These are phyloP conservation scores for Pseudogymnoascus sp. DNA, from an alignment of 2,329 filamentous ascomycete species.

Conservation along the genomic window DNA sequence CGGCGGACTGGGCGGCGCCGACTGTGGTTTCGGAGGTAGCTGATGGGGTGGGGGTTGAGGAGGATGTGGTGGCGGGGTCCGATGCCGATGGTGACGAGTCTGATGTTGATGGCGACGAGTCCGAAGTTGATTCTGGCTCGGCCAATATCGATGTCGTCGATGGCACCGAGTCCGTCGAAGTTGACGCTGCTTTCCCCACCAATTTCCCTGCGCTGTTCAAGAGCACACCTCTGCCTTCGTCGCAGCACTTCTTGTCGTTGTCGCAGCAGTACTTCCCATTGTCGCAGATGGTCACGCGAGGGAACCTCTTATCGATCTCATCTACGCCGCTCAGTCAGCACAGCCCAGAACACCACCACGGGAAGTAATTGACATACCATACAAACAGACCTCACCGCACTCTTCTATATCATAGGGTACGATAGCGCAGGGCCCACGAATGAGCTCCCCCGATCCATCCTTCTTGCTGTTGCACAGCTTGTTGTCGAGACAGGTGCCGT, in stretches of 20 bases:
- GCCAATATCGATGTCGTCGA: background rate
- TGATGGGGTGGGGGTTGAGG: background rate
- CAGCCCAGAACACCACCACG: background rate
- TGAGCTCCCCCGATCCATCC: background rate
- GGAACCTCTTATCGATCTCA: background rate
- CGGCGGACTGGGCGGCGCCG: background rate
- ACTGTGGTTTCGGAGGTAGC: background rate
- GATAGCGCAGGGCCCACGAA: slow-evolving; percentile 1
- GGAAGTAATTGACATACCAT: background rate
- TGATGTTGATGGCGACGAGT: background rate
- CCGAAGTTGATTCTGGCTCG: background rate
- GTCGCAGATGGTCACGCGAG: slow-evolving; percentile 9
- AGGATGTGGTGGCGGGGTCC: background rate
- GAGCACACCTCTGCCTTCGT: background rate
- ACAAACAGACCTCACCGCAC: slow-evolving; percentile 8
- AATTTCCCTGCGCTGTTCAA: background rate
- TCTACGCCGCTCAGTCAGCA: background rate
- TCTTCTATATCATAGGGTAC: background rate
- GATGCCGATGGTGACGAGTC: background rate
- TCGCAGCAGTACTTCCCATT: slow-evolving; percentile 10
- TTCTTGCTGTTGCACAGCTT: slow-evolving; percentile 6
- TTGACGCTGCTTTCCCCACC: background rate
- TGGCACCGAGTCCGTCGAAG: background rate
- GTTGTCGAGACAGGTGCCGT: slow-evolving; percentile 1
- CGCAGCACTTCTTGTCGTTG: slow-evolving; percentile 7